phyloP scores from a whole-genome alignment of 1,284 basidiomycete genomes.

The Ganoderma boninense region DNA sequence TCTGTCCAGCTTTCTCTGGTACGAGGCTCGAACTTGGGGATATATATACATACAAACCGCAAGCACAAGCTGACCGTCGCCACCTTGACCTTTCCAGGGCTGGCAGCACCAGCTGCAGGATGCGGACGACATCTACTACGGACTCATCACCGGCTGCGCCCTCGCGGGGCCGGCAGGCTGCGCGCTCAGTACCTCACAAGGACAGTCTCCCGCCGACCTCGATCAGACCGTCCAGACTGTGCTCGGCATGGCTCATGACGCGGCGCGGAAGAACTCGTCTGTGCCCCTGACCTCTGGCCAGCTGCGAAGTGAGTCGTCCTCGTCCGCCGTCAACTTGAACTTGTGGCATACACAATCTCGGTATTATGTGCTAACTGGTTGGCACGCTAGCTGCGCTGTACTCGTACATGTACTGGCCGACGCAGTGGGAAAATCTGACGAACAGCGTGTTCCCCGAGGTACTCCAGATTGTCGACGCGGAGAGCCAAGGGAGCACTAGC shows the following conservation, averaged over 20 bases:
- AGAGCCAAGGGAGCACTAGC: slow-evolving; percentile 9
- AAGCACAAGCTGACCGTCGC: neutral
- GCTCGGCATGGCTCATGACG: neutral
- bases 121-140: slow-evolving; percentile 23
- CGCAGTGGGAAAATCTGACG: slow-evolving; percentile 1
- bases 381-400: neutral
- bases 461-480: slow-evolving; percentile 26
- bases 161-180: slow-evolving; percentile 23
- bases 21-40: no score
- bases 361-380: neutral
- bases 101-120: slow-evolving; percentile 6
- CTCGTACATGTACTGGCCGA: slow-evolving; percentile 10
- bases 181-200: slow-evolving; percentile 7
- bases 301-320: slow-evolving; percentile 12
- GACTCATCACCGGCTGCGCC: slow-evolving; percentile 26
- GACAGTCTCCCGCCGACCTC: neutral
- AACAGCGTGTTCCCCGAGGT: slow-evolving; percentile 10
- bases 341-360: neutral
- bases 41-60: neutral
- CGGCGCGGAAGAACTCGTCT: slow-evolving; percentile 11
- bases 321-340: neutral
- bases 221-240: neutral
- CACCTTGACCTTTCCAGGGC: neutral
- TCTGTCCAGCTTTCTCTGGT: slow-evolving; percentile 9
- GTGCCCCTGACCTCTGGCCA: slow-evolving; percentile 11